A percentile compares a stretch with the other conserved stretches of the same genome.
Evolutionary conservation across 1,139 yeast genomes (phyloP).

Genomic region (Magnusiomyces magnusii): DNA sequence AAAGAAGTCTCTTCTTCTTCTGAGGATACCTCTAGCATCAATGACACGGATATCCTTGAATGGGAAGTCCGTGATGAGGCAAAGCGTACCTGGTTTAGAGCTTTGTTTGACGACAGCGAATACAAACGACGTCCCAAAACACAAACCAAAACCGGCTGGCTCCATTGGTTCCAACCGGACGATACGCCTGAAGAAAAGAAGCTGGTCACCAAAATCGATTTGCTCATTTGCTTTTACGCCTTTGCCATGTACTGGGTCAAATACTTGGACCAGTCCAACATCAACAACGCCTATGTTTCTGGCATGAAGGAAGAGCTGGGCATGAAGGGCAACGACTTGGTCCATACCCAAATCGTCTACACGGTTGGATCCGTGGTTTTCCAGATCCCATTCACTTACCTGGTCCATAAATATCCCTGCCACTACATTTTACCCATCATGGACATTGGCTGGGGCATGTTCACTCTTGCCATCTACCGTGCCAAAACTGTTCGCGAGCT

Average conservation of each 20-base stretch:
- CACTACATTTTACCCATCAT: constrained; percentile 49
- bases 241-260: constrained; percentile 65
- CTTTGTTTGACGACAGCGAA: constrained; percentile 51
- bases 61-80: constrained; percentile 38
- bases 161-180: constrained; percentile 54
- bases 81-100: constrained; percentile 52
- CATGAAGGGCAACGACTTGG: constrained; percentile 61
- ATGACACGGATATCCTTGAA: neutral
- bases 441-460: constrained; percentile 60
- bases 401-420: constrained; percentile 41
- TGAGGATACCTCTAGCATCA: too few species aligned
- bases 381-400: constrained; percentile 41
- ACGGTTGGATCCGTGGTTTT: constrained; percentile 52
- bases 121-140: constrained; percentile 27
- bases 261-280: constrained; percentile 49
- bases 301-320: constrained; percentile 52
- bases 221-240: constrained; percentile 51
- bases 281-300: constrained; percentile 63
- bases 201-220: constrained; percentile 54
- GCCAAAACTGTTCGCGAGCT: constrained; percentile 43
- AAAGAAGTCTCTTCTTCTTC: too few species aligned
- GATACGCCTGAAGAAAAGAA: constrained; percentile 48
- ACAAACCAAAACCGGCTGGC: constrained; percentile 35
- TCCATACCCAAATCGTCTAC: constrained; percentile 51
- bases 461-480: constrained; percentile 49